A percentile compares a stretch with the other conserved stretches of the same genome.
Conservation (phyloP, 208 protist species). For the Entamoeba moshkovskii region DNA sequence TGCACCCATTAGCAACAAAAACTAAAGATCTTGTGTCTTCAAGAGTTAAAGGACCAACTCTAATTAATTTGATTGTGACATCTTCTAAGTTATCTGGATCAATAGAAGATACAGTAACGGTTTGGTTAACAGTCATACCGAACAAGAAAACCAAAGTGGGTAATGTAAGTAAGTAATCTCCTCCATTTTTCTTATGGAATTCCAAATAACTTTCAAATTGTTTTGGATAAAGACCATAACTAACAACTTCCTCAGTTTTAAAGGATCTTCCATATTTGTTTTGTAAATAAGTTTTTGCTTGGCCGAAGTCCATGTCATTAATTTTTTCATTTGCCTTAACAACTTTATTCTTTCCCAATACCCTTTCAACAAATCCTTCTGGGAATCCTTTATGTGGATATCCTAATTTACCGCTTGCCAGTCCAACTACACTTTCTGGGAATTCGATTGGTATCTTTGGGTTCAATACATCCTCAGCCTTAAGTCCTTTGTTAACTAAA, state of each 20-base stretch:
- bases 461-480: constrained; percentile 23
- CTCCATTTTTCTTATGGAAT: not conserved
- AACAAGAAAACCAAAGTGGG: not conserved
- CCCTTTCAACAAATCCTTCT: constrained; percentile 16
- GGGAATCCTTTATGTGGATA: constrained; percentile 40
- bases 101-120: not conserved
- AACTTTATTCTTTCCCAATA: constrained; percentile 2
- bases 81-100: not conserved
- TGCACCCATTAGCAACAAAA: not conserved
- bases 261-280: not conserved
- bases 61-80: not conserved
- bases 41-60: not conserved
- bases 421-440: constrained; percentile 30
- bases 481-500: constrained; percentile 25
- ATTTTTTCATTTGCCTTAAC: not conserved
- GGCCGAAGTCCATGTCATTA: too few relatives aligned
- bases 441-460: constrained; percentile 16
- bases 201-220: not conserved
- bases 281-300: not conserved
- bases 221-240: not conserved
- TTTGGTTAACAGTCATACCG: not conserved
- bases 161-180: not conserved
- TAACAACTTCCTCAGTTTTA: not conserved
- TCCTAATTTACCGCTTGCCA: constrained; percentile 32
- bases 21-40: not conserved